Evolutionary conservation across 2,329 filamentous ascomycete species (phyloP).

Genomic region (Monilinia laxa): DNA sequence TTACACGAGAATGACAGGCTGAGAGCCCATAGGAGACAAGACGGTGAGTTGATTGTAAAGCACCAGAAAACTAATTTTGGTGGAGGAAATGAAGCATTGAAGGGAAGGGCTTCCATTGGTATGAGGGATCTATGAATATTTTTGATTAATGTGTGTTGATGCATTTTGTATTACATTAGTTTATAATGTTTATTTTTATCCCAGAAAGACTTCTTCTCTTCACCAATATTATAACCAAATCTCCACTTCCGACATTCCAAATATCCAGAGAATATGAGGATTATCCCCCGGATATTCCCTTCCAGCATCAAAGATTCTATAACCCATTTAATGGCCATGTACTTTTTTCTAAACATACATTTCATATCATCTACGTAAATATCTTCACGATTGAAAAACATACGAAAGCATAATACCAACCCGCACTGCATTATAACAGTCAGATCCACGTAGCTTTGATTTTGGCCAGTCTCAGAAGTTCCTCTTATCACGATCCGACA

Average conservation of each 20-base stretch:
- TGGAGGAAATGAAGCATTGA: neutral
- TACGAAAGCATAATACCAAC: neutral
- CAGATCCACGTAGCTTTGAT: neutral
- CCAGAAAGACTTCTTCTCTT: too few relatives aligned
- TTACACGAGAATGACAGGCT: neutral
- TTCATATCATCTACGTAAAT: neutral
- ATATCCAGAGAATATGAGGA: neutral
- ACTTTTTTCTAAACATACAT: too few relatives aligned
- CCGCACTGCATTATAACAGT: neutral
- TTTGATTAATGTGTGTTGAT: neutral
- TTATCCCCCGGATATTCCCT: neutral
- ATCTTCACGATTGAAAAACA: neutral
- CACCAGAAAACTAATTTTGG: neutral
- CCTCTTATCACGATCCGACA: neutral
- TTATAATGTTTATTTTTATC: neutral
- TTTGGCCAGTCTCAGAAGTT: neutral
- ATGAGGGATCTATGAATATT: neutral
- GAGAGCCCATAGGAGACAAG: conserved; percentile 6
- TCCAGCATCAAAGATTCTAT: neutral
- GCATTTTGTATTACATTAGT: neutral
- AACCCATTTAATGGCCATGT: too few relatives aligned
- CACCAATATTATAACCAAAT: too few relatives aligned
- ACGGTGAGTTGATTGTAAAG: neutral
- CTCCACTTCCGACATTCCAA: neutral
- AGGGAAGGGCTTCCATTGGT: neutral